Base-by-base conservation (phyloP, 2,329 filamentous ascomycete species). In the Ascochyta koolunga region DNA sequence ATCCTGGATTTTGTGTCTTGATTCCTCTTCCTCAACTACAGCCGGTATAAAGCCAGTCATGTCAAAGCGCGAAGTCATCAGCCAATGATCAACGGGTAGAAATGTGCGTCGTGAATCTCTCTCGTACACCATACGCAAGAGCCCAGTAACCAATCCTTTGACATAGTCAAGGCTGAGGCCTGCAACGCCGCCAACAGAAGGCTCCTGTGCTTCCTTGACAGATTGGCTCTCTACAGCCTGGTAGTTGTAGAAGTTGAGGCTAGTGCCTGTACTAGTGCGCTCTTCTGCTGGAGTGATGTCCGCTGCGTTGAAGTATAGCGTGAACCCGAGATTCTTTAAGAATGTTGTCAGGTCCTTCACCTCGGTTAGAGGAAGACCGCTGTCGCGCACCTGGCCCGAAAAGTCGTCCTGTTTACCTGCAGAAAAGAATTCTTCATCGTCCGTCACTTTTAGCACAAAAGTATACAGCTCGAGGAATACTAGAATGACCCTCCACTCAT, bases 391-490 rank as follows among this genome's bases (percentile, higher is more conserved):
- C 32, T 71, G 65, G 9, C 55, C 60, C 2, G 69, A 66, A 15
- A 61, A 66, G 1, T 47, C 39, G 13, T 67, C 64, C 21, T 77
- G 33, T 38, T 77, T 35, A 74, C 77, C 57, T 50, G 82, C 81
- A 51, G 86, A 84, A 58, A 96, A 89, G 70, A 99, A 99, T 65
- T 99, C 95, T 62, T 98, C 93, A 60, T 99, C 95, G 64, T 99
- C 95, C 71, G 93, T 96, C 29, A 98, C 86, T 64, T 95, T 89
- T 11, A 98, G 79, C 2, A 97, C 86, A 70, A 98, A 98, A 2
- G 89, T 91, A 71, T 97, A 99, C 0, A 99, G 83, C 66, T 99
- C 95, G 5, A 99, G 82, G 69, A 99, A 98, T 0, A 99, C 82
- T 0, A 98, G 80, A 36, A 96, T 85, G 1, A 95, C 87, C 16